A percentile compares a stretch with the other conserved stretches of the same genome.
phyloP scores from a whole-genome alignment of 495 filamentous ascomycete species.

The Thermothielavioides terrestris region DNA sequence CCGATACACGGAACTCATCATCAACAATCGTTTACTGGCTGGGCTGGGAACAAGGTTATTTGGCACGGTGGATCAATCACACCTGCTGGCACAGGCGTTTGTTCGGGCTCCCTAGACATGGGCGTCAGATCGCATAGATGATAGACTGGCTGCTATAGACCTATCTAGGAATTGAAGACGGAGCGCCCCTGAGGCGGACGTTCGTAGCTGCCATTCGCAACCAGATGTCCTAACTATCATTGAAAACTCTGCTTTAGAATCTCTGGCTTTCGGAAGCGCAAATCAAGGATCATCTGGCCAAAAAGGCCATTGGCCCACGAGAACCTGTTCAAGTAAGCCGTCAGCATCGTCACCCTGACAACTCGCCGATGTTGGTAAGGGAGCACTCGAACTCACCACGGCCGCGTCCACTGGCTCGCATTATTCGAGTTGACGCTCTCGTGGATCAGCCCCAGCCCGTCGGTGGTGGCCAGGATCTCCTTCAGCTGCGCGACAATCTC shows the following conservation, averaged over 20 bases:
- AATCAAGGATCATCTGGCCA: slow-evolving; percentile 55
- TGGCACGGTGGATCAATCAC: neutral
- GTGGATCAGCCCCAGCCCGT: slow-evolving; percentile 51
- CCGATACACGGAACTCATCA: neutral
- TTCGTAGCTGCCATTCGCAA: neutral
- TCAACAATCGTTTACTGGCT: neutral
- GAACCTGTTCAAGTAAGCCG: slow-evolving; percentile 42
- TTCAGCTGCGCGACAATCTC: slow-evolving; percentile 42
- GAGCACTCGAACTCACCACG: slow-evolving; percentile 36
- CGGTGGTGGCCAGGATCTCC: slow-evolving; percentile 44
- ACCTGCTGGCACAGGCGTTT: neutral
- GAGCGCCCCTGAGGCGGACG: neutral
- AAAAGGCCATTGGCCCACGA: slow-evolving; percentile 64
- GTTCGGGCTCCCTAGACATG: neutral
- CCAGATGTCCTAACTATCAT: neutral
- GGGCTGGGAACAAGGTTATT: neutral
- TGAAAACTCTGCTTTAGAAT: slow-evolving; percentile 35
- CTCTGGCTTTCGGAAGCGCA: slow-evolving; percentile 36
- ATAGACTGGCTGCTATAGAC: neutral
- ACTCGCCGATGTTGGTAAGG: neutral
- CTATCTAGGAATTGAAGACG: no score
- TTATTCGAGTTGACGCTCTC: slow-evolving; percentile 51
- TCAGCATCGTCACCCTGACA: slow-evolving; percentile 6
- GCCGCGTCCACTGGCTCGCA: slow-evolving; percentile 46
- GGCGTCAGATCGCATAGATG: neutral